Conservation (phyloP, 371 early-diverging fungal species). For the Actinomortierella wolfii region DNA sequence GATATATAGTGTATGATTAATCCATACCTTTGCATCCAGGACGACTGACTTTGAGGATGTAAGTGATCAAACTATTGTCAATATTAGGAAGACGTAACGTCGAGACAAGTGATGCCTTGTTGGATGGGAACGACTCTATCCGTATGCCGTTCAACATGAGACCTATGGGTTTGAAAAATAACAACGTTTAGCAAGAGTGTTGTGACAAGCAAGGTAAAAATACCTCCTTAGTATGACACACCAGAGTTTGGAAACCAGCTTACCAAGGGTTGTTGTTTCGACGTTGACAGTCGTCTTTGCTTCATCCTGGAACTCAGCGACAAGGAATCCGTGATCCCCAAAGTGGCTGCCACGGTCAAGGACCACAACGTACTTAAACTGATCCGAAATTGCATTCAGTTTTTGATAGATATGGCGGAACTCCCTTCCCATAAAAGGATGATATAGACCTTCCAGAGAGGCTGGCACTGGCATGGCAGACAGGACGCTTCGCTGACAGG, state of each 20-base stretch:
- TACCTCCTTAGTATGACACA: not conserved
- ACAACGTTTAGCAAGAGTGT: not conserved
- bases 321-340: conserved; percentile 51
- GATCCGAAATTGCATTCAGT: conserved; percentile 9
- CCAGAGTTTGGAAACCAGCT: not conserved
- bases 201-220: not conserved
- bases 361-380: conserved; percentile 50
- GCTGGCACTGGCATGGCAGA: conserved; percentile 31
- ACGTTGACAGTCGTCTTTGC: conserved; percentile 36
- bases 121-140: conserved; percentile 38
- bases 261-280: conserved; percentile 56
- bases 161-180: conserved; percentile 11
- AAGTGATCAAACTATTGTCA: conserved; percentile 65
- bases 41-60: conserved; percentile 57
- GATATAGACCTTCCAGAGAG: conserved; percentile 15
- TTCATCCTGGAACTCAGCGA: conserved; percentile 56
- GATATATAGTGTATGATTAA: not conserved
- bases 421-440: conserved; percentile 23
- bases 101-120: conserved; percentile 50
- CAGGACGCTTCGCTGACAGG: conserved; percentile 13
- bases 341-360: conserved; percentile 42
- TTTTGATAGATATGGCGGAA: conserved; percentile 24
- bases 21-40: conserved; percentile 47
- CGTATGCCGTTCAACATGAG: conserved; percentile 42
- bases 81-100: conserved; percentile 60